Percentiles rank a stretch among this genome's conserved stretches.
Conservation (phyloP, 1,284 basidiomycete species). For the Cutaneotrichosporon curvatum region DNA sequence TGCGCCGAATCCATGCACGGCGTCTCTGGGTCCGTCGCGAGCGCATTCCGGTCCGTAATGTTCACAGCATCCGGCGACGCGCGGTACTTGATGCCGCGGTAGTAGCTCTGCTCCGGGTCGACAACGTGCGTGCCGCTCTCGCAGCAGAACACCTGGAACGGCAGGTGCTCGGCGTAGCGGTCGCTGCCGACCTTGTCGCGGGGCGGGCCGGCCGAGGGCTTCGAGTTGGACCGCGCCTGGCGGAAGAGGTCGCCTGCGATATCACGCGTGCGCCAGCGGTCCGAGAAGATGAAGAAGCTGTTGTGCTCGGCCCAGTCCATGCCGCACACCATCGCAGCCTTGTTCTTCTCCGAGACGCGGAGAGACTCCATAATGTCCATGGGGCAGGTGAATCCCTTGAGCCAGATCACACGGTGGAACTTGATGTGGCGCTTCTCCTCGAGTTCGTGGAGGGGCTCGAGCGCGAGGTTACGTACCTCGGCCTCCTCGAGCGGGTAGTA, state of each 20-base stretch:
- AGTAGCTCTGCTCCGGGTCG: conserved; percentile 87
- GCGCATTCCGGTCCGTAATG: conserved; percentile 56
- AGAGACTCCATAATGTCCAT: conserved; percentile 92
- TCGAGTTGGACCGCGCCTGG: conserved; percentile 83
- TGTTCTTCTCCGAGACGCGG: conserved; percentile 75
- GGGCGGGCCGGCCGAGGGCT: conserved; percentile 81
- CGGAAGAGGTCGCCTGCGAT: conserved; percentile 93
- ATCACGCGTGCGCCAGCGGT: conserved; percentile 90
- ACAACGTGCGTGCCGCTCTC: conserved; percentile 92
- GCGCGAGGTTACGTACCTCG: conserved; percentile 77
- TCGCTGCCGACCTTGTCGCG: conserved; percentile 69
- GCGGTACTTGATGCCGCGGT: conserved; percentile 74
- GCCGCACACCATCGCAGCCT: conserved; percentile 91
- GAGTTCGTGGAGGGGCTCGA: conserved; percentile 84
- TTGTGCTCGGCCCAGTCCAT: conserved; percentile 99
- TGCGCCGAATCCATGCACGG: conserved; percentile 86
- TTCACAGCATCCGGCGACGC: conserved; percentile 73
- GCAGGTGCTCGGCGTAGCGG: conserved; percentile 80
- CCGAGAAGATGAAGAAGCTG: conserved; percentile 92
- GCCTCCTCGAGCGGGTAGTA: conserved; percentile 94
- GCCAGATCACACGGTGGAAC: conserved; percentile 85
- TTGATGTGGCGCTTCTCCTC: conserved; percentile 64
- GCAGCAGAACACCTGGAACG: conserved; percentile 95
- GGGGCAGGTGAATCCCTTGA: conserved; percentile 94
- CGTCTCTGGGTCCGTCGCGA: conserved; percentile 61